Percentiles rank a stretch among this genome's conserved stretches.
phyloP scores from a whole-genome alignment of 2,329 filamentous ascomycete species.

The Chaetothyriales sp. region DNA sequence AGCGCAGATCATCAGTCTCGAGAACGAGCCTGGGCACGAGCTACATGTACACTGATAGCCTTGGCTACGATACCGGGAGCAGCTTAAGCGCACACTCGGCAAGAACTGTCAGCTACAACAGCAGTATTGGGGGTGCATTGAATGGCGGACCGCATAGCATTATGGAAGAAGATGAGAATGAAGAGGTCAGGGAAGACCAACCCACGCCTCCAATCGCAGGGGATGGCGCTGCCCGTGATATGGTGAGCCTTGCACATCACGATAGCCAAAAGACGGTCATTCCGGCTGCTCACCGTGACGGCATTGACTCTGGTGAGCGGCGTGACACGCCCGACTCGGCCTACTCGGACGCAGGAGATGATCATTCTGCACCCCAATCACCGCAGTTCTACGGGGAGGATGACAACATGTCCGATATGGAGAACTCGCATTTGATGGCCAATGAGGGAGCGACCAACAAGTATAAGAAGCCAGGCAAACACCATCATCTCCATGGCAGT shows the following conservation, averaged over 20 bases:
- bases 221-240: background rate
- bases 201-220: background rate
- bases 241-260: conserved; percentile 6
- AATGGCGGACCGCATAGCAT: conserved; percentile 19
- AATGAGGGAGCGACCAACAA: conserved; percentile 10
- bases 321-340: background rate
- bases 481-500: conserved; percentile 13
- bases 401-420: conserved; percentile 6
- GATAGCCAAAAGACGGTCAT: conserved; percentile 4
- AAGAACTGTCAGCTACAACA: conserved; percentile 26
- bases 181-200: conserved; percentile 7
- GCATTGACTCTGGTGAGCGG: conserved; percentile 4
- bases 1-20: conserved; percentile 29
- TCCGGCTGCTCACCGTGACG: conserved; percentile 5
- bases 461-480: conserved; percentile 4
- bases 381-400: background rate
- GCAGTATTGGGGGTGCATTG: conserved; percentile 24
- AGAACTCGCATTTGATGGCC: conserved; percentile 9
- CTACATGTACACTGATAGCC: conserved; percentile 26
- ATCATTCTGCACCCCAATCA: background rate
- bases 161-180: conserved; percentile 20
- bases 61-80: conserved; percentile 27
- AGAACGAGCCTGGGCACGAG: conserved; percentile 24
- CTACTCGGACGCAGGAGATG: background rate
- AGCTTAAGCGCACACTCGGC: conserved; percentile 19